These are phyloP conservation scores for Phanerochaete sordida DNA, from an alignment of 768 basidiomycete species.

Conservation along the genomic window DNA sequence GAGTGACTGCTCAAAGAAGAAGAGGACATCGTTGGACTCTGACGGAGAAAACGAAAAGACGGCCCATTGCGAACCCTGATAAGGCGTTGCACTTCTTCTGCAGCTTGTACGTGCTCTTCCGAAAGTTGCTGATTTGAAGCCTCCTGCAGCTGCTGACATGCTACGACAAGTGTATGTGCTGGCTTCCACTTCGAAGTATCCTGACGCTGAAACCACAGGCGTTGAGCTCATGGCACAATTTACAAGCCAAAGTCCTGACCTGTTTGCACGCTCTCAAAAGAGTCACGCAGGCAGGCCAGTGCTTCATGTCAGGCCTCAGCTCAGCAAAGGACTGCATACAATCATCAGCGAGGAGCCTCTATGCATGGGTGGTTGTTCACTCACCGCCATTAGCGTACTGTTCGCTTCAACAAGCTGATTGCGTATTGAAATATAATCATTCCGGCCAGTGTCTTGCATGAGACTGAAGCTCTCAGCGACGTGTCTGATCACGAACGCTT, in stretches of 20 bases:
- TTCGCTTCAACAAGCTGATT: conserved; percentile 50
- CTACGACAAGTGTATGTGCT: background rate
- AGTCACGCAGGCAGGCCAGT: conserved; percentile 34
- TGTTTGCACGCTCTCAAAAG: conserved; percentile 42
- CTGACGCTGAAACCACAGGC: conserved; percentile 15
- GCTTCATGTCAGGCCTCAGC: conserved; percentile 22
- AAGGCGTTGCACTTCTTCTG: conserved; percentile 22
- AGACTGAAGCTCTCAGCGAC: conserved; percentile 38
- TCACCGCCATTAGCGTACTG: conserved; percentile 45
- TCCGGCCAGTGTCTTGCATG: conserved; percentile 31
- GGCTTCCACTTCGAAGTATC: conserved; percentile 17
- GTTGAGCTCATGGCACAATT: conserved; percentile 17
- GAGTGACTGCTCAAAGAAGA: conserved; percentile 28
- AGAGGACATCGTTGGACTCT: conserved; percentile 26
- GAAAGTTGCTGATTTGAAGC: conserved; percentile 3
- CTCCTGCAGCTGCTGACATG: conserved; percentile 12
- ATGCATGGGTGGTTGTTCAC: conserved; percentile 13
- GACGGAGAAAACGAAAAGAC: conserved; percentile 23
- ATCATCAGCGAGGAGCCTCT: background rate
- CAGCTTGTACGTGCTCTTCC: conserved; percentile 6
- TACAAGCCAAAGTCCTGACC: conserved; percentile 25
- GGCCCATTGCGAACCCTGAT: conserved; percentile 33
- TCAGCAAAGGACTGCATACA: conserved; percentile 26
- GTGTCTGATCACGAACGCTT: conserved; percentile 41
- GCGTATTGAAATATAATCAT: conserved; percentile 33